phyloP scores from a whole-genome alignment of 768 basidiomycete species.

The Trametes cingulata region DNA sequence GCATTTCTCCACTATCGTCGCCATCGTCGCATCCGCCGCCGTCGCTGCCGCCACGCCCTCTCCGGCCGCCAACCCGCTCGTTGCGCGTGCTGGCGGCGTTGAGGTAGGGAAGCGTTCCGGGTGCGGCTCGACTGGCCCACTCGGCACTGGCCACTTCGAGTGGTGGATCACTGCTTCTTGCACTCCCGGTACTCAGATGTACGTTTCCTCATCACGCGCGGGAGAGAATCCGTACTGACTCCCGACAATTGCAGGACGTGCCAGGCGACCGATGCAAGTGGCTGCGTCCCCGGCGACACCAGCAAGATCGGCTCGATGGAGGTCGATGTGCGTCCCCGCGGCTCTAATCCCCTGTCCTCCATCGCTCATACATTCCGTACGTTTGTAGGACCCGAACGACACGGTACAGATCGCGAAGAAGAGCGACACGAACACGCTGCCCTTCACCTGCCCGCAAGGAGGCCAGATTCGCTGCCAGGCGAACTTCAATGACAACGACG shows the following conservation, averaged over 20 bases:
- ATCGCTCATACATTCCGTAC: not conserved
- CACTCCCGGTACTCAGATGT: not conserved
- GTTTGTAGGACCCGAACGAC: slow-evolving; percentile 5
- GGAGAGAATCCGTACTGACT: not conserved
- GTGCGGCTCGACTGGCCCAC: slow-evolving; percentile 2
- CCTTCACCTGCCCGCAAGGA: slow-evolving; percentile 8
- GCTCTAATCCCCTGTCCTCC: not conserved
- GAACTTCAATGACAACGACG: slow-evolving; percentile 17
- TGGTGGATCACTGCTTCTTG: slow-evolving; percentile 1
- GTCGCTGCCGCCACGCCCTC: not conserved
- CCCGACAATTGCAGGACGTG: not conserved
- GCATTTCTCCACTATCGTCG: not conserved
- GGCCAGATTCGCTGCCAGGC: slow-evolving; percentile 16
- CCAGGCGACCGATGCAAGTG: slow-evolving; percentile 8
- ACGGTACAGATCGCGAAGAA: slow-evolving; percentile 2
- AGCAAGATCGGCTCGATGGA: slow-evolving; percentile 6
- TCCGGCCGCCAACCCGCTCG: not conserved
- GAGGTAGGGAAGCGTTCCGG: not conserved
- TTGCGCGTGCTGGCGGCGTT: not conserved
- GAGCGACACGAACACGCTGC: slow-evolving; percentile 3
- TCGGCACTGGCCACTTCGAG: slow-evolving; percentile 6
- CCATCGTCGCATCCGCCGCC: not conserved
- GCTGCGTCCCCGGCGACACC: slow-evolving; percentile 3
- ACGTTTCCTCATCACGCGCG: not conserved
- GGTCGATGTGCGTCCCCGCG: slow-evolving; percentile 1